phyloP scores from a whole-genome alignment of 495 filamentous ascomycete genomes.

The Physcia stellaris region DNA sequence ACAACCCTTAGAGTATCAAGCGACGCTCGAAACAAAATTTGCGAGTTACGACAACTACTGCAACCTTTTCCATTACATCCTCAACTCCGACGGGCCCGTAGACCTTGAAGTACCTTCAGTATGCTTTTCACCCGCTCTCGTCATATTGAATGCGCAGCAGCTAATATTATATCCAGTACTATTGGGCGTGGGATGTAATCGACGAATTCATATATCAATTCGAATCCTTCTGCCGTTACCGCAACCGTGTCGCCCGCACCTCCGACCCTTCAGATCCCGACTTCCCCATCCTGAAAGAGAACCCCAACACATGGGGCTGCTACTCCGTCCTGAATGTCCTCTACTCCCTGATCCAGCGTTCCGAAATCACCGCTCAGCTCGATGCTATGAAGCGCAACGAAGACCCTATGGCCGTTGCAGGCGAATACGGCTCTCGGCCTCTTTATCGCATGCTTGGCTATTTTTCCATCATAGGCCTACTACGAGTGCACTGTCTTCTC shows the following conservation, averaged over 20 bases:
- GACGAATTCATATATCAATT: conserved; percentile 99
- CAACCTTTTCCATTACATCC: conserved; percentile 95
- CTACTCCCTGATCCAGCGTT: conserved; percentile 95
- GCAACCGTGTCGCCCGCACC: conserved; percentile 77
- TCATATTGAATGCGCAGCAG: conserved; percentile 12
- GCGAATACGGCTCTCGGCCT: conserved; percentile 84
- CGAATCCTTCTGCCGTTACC: conserved; percentile 96
- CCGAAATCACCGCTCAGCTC: conserved; percentile 94
- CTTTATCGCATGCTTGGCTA: conserved; percentile 98
- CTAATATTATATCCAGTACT: conserved; percentile 56
- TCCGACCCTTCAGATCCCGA: conserved; percentile 81
- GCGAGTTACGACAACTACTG: conserved; percentile 98
- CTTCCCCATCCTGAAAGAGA: conserved; percentile 77
- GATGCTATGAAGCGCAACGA: conserved; percentile 87
- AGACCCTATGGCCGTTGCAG: conserved; percentile 69
- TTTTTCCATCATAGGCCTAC: conserved; percentile 94
- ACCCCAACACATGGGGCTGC: conserved; percentile 98
- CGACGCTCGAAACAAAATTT: conserved; percentile 85
- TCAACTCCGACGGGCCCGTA: conserved; percentile 96
- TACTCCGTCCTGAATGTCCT: conserved; percentile 99
- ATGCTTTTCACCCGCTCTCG: conserved; percentile 8
- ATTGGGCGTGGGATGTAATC: conserved; percentile 99
- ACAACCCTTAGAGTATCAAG: conserved; percentile 87
- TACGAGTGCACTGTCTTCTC: conserved; percentile 90
- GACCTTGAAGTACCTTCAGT: conserved; percentile 93